A percentile compares a stretch with the other conserved stretches of the same genome.
These are phyloP conservation scores for Phoenix roebelenii DNA, from an alignment of 176 grass and related monocot species.

Conservation along the genomic window DNA sequence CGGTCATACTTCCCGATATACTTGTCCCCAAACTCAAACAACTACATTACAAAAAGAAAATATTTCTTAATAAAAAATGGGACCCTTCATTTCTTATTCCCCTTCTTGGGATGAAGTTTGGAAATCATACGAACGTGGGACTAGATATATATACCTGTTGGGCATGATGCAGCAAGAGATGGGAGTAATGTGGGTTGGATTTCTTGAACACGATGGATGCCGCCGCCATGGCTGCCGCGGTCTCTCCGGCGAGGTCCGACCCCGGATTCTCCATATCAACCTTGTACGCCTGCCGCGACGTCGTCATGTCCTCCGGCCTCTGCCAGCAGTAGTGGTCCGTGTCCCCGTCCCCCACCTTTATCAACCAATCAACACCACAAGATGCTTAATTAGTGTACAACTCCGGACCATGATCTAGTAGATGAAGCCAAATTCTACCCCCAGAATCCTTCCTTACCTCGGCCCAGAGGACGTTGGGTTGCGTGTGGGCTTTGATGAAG, in stretches of 20 bases:
- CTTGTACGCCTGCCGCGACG: conserved; percentile 76
- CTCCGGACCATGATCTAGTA: no score
- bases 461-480: conserved; percentile 78
- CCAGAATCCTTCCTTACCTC: conserved; percentile 32
- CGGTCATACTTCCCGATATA: conserved; percentile 60
- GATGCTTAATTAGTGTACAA: no score
- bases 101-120: no score
- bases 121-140: no score
- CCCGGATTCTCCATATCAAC: conserved; percentile 70
- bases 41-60: conserved; percentile 10
- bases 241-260: conserved; percentile 80
- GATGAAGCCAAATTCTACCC: no score
- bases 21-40: conserved; percentile 72
- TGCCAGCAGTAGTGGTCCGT: conserved; percentile 98
- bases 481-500: conserved; percentile 91
- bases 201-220: conserved; percentile 65
- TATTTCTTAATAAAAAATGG: no score
- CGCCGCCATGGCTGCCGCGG: conserved; percentile 73
- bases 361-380: no score
- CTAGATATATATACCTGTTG: conserved; percentile 32
- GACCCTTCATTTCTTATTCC: no score
- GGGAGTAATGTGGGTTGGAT: conserved; percentile 56
- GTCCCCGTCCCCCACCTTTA: conserved; percentile 85
- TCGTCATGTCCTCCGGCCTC: conserved; percentile 91
- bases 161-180: conserved; percentile 72